Evolutionary conservation across 768 basidiomycete genomes (phyloP), one percentile per base, ranked within the genome.

Genomic region (Naganishia onofrii): DNA sequence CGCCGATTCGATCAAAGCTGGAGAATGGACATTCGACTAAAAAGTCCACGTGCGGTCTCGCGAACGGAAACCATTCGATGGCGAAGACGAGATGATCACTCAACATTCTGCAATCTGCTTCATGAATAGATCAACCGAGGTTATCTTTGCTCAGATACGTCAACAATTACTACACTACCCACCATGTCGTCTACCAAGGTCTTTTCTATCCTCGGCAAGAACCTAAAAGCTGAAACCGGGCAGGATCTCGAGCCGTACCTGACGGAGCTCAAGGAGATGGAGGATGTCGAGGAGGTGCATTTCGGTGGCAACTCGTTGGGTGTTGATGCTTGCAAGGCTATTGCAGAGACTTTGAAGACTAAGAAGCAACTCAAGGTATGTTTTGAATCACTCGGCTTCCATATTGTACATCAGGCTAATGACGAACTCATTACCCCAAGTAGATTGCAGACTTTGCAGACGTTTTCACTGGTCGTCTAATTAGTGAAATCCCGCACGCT

Each of bases 391-490:
- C 23, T 26, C 13, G 6, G 7, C 21, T 51, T n/a, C n/a, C 3
- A 21, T 51, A 12, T 51, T 1, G 48, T 54, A 1, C 12, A n/a
- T 52, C 17, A 64, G 44, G 12, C 17, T 58, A 21, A 51, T 31
- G 19, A 55, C 28, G 42, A 34, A 15, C 13, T 23, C 7, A 19
- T 65, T 28, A 8, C 17, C 60, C 32, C 34, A 36, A 36, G n/a
- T 78, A 98, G 96, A 83, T 95, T 70, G 95, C 94, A 74, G 89
- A 98, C 83, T 91, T 97, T 73, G 90, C 92, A 34, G 95, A 97
- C 82, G 94, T 99, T 82, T 99, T 99, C 83, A 97, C 95, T 2
- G 92, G 94, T 67, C 91, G 95, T 73, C 86, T 96, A 77, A 97
- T 97, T 83, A 85, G 87, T 71, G 95, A 99, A 81, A 98, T 99